Evolutionary conservation across 306 rosid genomes (phyloP), one percentile per base, ranked within the genome.

Genomic region (Rosa rugosa): DNA sequence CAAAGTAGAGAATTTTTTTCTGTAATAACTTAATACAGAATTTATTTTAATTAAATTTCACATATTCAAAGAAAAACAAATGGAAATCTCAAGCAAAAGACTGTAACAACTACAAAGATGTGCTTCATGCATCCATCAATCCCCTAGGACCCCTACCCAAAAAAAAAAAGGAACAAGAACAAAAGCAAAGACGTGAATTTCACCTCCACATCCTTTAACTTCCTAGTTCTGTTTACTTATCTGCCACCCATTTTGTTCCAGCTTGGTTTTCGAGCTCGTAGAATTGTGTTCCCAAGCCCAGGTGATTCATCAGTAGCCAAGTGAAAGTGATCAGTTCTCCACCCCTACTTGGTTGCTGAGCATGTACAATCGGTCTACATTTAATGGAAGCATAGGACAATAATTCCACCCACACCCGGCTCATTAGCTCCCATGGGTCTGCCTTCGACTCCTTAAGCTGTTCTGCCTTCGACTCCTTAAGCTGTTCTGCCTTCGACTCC

Each of bases 211-310:
- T 49, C 18, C 9, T 53, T 17, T 1, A 64, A 31, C 17, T 64
- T 64, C 45, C 42, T 40, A 38, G 3, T 8, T 40, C 0, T 6
- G 10, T 50, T 41, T 16, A 75, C 57, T 81, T 81, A 5, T 1
- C 51, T 2, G 73, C 59, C 23, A 76, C 77, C 77, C 50, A 36
- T 71, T 81, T 70, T 13, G 31, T 75, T 60, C 4, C 80, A 0
- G 73, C 69, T 14, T 49, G 72, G 49, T 54, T 44, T 63, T 81
- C 77, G 13, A 70, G 84, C 80, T 69, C 73, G 23, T 60, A 81
- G 73, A 81, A 76, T 69, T 81, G 80, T 76, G 84, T 70, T 64
- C 85, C 85, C 69, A 82, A 62, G 14, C 83, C 86, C 60, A 83
- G 73, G 27, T 83, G 86, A 51, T 69, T 12, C 80, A 83, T 79